Conservation (phyloP, 2,329 filamentous ascomycete species). For the Chaetomium strumarium region DNA sequence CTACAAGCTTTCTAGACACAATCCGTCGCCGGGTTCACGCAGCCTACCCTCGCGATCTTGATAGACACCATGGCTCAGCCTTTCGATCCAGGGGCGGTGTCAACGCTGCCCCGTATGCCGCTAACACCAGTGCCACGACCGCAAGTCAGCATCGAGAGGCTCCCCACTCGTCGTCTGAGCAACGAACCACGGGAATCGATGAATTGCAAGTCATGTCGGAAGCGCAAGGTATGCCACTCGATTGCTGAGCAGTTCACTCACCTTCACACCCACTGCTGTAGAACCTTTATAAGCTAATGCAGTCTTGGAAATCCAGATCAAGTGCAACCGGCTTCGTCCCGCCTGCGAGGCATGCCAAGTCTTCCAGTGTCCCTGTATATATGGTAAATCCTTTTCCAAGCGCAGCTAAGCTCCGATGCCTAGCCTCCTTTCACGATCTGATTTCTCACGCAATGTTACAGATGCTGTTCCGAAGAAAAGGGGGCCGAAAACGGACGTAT, state of each 20-base stretch:
- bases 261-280: not conserved
- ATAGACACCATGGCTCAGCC: conserved; percentile 36
- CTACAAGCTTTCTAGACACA: conserved; percentile 1
- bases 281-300: not conserved
- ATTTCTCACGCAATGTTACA: conserved; percentile 30
- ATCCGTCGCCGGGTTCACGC: not conserved
- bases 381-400: conserved; percentile 53
- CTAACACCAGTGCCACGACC: conserved; percentile 61
- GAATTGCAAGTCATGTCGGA: conserved; percentile 93
- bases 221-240: conserved; percentile 64
- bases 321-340: conserved; percentile 79
- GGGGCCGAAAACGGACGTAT: conserved; percentile 82
- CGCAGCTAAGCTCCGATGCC: not conserved
- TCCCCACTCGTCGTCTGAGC: conserved; percentile 63
- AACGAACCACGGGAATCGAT: conserved; percentile 81
- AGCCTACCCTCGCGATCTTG: not conserved
- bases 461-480: conserved; percentile 87
- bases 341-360: conserved; percentile 85
- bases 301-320: conserved; percentile 58
- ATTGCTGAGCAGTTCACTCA: not conserved
- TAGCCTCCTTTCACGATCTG: not conserved
- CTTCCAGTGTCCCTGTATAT: conserved; percentile 82
- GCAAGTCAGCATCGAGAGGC: conserved; percentile 73
- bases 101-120: conserved; percentile 39
- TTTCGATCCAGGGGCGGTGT: conserved; percentile 38